Conservation (phyloP, 805 yeast genomes). For the Ogataea parapolymorpha region DNA sequence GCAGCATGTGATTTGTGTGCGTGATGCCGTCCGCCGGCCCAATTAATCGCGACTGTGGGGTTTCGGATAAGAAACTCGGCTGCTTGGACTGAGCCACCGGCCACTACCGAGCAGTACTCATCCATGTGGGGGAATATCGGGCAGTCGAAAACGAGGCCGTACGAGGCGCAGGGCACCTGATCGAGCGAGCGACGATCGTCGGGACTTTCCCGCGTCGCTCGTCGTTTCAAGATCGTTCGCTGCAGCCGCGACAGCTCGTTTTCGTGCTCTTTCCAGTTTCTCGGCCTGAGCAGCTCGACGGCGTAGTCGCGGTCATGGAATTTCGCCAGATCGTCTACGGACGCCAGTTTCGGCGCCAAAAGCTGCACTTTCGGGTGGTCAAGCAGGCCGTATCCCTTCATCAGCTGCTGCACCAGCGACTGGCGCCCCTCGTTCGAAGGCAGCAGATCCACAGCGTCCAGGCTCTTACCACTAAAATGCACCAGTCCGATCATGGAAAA, state of each 20-base stretch:
- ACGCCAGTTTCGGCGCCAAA: constrained; percentile 30
- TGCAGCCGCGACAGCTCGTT: constrained; percentile 15
- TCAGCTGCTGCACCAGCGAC: constrained; percentile 39
- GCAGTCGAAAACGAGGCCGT: constrained; percentile 61
- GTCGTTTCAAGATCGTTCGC: constrained; percentile 3
- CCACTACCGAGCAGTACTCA: constrained; percentile 45
- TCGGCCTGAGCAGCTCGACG: constrained; percentile 34
- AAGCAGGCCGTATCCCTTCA: constrained; percentile 39
- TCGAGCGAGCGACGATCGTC: not conserved
- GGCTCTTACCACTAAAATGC: constrained; percentile 5
- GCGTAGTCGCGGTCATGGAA: constrained; percentile 47
- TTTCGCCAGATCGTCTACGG: constrained; percentile 36
- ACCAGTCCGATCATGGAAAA: constrained; percentile 17
- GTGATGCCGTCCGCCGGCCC: constrained; percentile 84
- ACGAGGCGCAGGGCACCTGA: constrained; percentile 27
- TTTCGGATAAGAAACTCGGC: constrained; percentile 35
- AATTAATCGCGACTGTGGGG: constrained; percentile 51
- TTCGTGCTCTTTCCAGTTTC: constrained; percentile 21
- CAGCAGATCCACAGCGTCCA: constrained; percentile 35
- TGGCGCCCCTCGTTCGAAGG: constrained; percentile 57
- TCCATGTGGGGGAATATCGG: constrained; percentile 54
- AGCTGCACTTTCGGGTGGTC: constrained; percentile 22
- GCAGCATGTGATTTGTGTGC: constrained; percentile 51
- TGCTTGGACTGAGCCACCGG: constrained; percentile 57
- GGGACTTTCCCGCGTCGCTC: not conserved